Conservation (phyloP, 805 yeast genomes). For the Candida glaebosa region DNA sequence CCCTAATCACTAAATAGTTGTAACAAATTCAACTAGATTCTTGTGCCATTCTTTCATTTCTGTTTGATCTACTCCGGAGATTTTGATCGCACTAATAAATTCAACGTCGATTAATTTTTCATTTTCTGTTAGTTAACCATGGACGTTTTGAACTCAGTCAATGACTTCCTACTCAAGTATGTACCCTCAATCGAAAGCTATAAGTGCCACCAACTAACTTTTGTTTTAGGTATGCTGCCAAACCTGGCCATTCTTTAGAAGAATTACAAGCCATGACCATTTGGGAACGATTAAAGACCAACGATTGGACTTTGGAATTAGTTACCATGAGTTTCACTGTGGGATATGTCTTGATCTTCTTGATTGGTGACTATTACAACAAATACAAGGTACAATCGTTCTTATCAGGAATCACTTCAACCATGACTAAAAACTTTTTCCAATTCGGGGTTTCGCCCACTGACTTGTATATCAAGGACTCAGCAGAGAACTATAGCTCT, state of each 20-base stretch:
- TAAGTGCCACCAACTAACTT: constrained; percentile 6
- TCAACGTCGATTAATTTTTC: background rate
- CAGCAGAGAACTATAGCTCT: constrained; percentile 57
- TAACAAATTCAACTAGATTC: no score
- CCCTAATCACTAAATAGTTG: no score
- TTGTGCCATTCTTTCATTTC: no score
- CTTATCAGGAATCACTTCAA: constrained; percentile 47
- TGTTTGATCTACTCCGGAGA: no score
- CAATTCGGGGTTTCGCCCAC: constrained; percentile 63
- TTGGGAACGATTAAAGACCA: constrained; percentile 50
- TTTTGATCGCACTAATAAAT: background rate
- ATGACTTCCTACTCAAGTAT: constrained; percentile 1
- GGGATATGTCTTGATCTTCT: constrained; percentile 48
- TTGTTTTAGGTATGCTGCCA: constrained; percentile 6
- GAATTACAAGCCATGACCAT: constrained; percentile 60
- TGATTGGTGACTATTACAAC: constrained; percentile 60
- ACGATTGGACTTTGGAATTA: constrained; percentile 78
- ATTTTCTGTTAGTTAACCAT: background rate
- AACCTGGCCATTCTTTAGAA: constrained; percentile 36
- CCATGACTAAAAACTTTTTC: constrained; percentile 64
- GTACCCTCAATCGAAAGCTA: background rate
- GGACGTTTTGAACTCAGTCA: background rate
- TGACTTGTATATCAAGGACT: constrained; percentile 55
- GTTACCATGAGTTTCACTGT: constrained; percentile 50
- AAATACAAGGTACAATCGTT: constrained; percentile 49